phyloP scores from a whole-genome alignment of 495 filamentous ascomycete species.

The Aspergillus sclerotioniger region DNA sequence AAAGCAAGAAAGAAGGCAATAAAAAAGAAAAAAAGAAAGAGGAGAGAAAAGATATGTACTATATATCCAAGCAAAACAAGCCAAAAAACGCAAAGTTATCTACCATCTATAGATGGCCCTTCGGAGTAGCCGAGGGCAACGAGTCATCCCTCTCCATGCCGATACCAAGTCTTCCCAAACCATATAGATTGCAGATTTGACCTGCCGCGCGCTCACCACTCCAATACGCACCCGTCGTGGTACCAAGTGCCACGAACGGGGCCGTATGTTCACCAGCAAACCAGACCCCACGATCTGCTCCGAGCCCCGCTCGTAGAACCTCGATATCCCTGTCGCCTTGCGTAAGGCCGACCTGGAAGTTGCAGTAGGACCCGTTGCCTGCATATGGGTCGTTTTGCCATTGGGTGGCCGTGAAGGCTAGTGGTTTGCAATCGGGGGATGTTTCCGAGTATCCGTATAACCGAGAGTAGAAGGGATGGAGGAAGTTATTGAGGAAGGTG shows the following conservation, averaged over 20 bases:
- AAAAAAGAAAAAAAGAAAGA: not conserved
- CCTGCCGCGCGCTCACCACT: constrained; percentile 77
- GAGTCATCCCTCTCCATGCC: constrained; percentile 33
- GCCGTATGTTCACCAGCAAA: constrained; percentile 93
- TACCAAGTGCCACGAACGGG: constrained; percentile 58
- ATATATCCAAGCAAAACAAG: not conserved
- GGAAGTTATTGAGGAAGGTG: constrained; percentile 40
- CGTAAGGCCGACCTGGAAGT: constrained; percentile 77
- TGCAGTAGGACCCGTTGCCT: constrained; percentile 86
- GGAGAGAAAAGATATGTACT: not conserved
- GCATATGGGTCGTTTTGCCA: constrained; percentile 84
- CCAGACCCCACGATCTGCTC: constrained; percentile 73
- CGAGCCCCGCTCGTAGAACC: constrained; percentile 62
- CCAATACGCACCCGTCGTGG: constrained; percentile 58
- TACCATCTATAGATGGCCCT: not conserved
- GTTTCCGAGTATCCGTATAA: constrained; percentile 61
- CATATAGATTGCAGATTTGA: constrained; percentile 52
- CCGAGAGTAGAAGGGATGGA: constrained; percentile 66
- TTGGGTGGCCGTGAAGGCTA: constrained; percentile 62
- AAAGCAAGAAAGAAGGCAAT: not conserved
- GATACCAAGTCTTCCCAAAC: constrained; percentile 29
- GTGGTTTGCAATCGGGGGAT: constrained; percentile 59
- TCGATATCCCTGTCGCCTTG: constrained; percentile 70
- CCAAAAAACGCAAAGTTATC: too few relatives aligned
- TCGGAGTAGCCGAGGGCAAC: constrained; percentile 30